Conservation (phyloP, 2,329 filamentous ascomycete genomes). For the Aspergillus melleus region DNA sequence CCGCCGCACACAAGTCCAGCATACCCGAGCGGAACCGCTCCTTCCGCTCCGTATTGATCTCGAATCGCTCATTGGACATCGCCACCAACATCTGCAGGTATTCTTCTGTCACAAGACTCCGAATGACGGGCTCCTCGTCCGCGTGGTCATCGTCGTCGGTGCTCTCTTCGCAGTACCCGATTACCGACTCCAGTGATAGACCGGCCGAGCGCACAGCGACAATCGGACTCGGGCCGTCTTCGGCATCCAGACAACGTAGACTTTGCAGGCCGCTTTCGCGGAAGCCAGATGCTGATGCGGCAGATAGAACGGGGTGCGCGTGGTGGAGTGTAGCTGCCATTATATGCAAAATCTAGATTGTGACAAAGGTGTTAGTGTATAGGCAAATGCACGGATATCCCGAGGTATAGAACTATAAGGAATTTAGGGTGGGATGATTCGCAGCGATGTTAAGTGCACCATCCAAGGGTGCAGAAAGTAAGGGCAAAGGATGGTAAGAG, state of each 20-base stretch:
- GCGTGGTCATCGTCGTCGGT: slow-evolving; percentile 30
- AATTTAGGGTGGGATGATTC: background rate
- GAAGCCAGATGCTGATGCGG: slow-evolving; percentile 79
- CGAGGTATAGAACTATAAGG: background rate
- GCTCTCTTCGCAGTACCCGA: slow-evolving; percentile 56
- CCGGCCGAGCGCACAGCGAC: slow-evolving; percentile 85
- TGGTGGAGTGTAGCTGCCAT: slow-evolving; percentile 72
- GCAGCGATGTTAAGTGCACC: too few relatives aligned
- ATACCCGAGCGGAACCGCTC: slow-evolving; percentile 37
- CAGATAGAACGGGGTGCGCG: slow-evolving; percentile 73
- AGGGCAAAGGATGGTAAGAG: slow-evolving; percentile 2
- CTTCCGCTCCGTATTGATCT: slow-evolving; percentile 40
- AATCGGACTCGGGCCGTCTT: slow-evolving; percentile 62
- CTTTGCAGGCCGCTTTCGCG: slow-evolving; percentile 77
- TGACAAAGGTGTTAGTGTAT: background rate
- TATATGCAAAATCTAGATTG: slow-evolving; percentile 77
- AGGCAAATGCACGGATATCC: too few relatives aligned
- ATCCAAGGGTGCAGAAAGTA: too few relatives aligned
- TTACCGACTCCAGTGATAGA: slow-evolving; percentile 75
- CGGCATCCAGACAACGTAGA: slow-evolving; percentile 55
- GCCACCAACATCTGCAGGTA: slow-evolving; percentile 68
- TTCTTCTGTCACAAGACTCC: slow-evolving; percentile 61
- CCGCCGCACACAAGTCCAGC: slow-evolving; percentile 23
- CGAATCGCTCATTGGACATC: slow-evolving; percentile 66
- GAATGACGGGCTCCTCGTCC: slow-evolving; percentile 43